These are phyloP conservation scores for Madurella fahalii DNA, from an alignment of 2,329 filamentous ascomycete species.

Conservation along the genomic window DNA sequence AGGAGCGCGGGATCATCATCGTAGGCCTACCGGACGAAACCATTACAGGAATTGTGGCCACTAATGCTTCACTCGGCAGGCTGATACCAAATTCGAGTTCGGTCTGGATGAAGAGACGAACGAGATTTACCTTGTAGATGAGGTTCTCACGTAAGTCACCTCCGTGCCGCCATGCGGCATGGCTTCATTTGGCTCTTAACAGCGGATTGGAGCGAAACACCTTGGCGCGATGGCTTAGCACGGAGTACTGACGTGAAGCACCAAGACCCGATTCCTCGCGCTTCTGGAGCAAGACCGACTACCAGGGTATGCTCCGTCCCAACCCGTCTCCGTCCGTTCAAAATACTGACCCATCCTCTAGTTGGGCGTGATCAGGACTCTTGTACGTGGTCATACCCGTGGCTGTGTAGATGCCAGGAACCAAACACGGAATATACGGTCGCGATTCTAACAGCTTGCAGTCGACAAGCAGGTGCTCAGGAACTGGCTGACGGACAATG, in stretches of 20 bases:
- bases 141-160: conserved; percentile 62
- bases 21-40: background rate
- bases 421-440: too few species aligned
- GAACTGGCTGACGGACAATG: conserved; percentile 72
- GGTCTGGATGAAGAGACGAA: conserved; percentile 61
- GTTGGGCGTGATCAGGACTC: conserved; percentile 72
- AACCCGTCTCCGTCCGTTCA: background rate
- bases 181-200: background rate
- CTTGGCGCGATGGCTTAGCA: too few species aligned
- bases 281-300: conserved; percentile 77
- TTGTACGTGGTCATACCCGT: conserved; percentile 4
- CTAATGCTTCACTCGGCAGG: conserved; percentile 29
- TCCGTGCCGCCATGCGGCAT: background rate
- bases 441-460: conserved; percentile 33
- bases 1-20: conserved; percentile 66
- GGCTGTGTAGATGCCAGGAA: too few species aligned
- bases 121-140: conserved; percentile 73
- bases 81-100: conserved; percentile 60
- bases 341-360: background rate
- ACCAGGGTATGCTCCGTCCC: conserved; percentile 40
- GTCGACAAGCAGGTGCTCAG: conserved; percentile 81
- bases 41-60: background rate
- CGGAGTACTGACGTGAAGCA: background rate
- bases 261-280: conserved; percentile 66
- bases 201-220: too few species aligned